Evolutionary conservation across 805 yeast genomes (phyloP), one percentile per base, ranked within the genome.

Genomic region (Candida stauntonica): DNA sequence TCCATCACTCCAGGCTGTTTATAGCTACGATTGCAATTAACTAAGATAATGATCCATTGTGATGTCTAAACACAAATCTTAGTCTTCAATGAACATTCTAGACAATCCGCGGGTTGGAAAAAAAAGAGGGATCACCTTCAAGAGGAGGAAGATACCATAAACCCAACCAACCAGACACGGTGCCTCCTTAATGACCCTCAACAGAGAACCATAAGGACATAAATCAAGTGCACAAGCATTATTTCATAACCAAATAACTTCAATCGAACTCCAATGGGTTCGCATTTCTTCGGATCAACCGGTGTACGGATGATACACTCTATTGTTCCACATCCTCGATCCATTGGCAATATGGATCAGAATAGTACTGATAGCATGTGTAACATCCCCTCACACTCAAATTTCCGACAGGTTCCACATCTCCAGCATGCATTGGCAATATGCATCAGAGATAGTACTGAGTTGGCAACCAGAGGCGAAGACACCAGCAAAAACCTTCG

Each of bases 381-480:
- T n/a, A n/a, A n/a, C n/a, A n/a, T n/a, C n/a, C n/a, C n/a, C n/a
- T n/a, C n/a, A n/a, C n/a, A n/a, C n/a, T n/a, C n/a, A n/a, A n/a
- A n/a, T n/a, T n/a, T n/a, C n/a, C n/a, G n/a, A n/a, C n/a, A n/a
- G n/a, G 17, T 37, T 37, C 41, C 36, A 28, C 13, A 21, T 14
- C 19, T 29, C n/a, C 16, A 28, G n/a, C n/a, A 38, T 33, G 15
- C 41, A 38, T 33, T 38, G 41, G 41, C 36, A 38, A 32, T 21
- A 38, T 32, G 33, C 26, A 38, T 32, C 38, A 40, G 29, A 29
- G 31, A 23, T 12, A 31, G 42, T 35, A 44, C 45, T 38, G n/a
- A n/a, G n/a, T n/a, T n/a, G 16, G 23, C 26, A 11, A 21, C 17
- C 20, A 16, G 15, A 38, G n/a, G 21, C 12, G 13, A 16, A 9